Base-by-base conservation (phyloP, 2,329 filamentous ascomycete genomes). In the Aspergillus sergii region DNA sequence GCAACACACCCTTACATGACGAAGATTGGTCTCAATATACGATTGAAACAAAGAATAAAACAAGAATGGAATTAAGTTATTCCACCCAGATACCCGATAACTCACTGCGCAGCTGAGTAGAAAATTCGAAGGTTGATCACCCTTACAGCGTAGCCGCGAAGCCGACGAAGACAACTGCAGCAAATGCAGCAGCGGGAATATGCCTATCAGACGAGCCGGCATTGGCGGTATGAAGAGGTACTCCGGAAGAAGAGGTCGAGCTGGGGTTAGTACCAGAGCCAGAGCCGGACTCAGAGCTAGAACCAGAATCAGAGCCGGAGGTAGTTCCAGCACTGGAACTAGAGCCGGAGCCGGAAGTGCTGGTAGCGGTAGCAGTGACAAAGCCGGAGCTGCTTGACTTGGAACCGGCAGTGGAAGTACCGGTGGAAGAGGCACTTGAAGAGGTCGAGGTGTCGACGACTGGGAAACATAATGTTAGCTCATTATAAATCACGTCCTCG, bases 121-220 rank as follows among this genome's bases (percentile, higher is more conserved):
- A 59, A 57, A 54, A 57, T 56, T 55, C 14, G 21, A 39, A 36
- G 30, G 54, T 45, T 45, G 23, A 50, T 32, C 23, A 41, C 26
- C 45, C 46, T 60, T 71, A 80, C 67, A 81, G 68, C 36, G 76
- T 71, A 51, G 76, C 77, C 23, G 76, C 77, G 50, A 79, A 74
- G 46, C 79, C 79, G 39, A 79, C 69, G 62, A 80, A 78, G n/a
- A 79, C 73, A 46, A 77, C 77, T 50, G 78, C 75, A 55, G 74
- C 76, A 58, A 80, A 74, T 9, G 75, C 74, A 54, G 74, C 75
- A 36, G 75, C 71, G 39, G 78, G 77, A 54, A 76, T 71, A 39
- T 77, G 74, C 39, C 74, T 72, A 62, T 73, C 72, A 30, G 74
- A 71, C 11, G 72, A 71, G 32, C 70, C 73, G 57, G 72, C 68